Evolutionary conservation across 495 filamentous ascomycete species (phyloP), one percentile per base, ranked within the genome.

Genomic region (Chlorociboria aeruginascens): DNA sequence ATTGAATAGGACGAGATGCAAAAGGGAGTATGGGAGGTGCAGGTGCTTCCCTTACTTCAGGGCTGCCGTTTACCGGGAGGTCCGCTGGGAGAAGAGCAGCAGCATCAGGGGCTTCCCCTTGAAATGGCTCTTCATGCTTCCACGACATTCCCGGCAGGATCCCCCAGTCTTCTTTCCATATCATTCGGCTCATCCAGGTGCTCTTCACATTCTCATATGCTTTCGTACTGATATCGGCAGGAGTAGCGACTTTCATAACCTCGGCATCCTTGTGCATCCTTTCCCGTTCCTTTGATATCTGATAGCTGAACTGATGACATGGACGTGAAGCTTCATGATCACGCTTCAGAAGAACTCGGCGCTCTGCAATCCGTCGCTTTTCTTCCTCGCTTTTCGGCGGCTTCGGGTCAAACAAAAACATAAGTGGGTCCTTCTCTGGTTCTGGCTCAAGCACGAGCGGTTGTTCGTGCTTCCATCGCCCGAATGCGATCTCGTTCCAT

Each of bases 251-350:
- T 36, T 28, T 16, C n/a, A 7, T n/a, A 36, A 31, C 34, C 13
- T 8, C 20, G 8, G n/a, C 9, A 6, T 47, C 25, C 13, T 52
- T 45, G 37, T 45, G 29, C 12, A 65, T 50, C n/a, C 56, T 9
- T 51, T 61, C 50, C n/a, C 43, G 28, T 51, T 61, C 53, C 32
- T 52, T 52, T 20, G 44, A 54, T 41, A 62, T 8, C 40, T 65
- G 59, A 43, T 53, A 65, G 30, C 58, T 1, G 43, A 64, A 63
- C 49, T 61, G 58, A 46, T 61, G n/a, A 39, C 60, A 54, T 33
- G 58, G 62, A 32, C 55, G 53, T 32, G 62, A 63, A 9, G 60
- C 58, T 35, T 59, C 51, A 33, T 38, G 51, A 40, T 58, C 40
- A 8, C 45, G 47, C 7, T 50, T 29, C 3, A 34, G 8, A 43